phyloP scores from a whole-genome alignment of 768 basidiomycete genomes.

The Auricularia cornea region DNA sequence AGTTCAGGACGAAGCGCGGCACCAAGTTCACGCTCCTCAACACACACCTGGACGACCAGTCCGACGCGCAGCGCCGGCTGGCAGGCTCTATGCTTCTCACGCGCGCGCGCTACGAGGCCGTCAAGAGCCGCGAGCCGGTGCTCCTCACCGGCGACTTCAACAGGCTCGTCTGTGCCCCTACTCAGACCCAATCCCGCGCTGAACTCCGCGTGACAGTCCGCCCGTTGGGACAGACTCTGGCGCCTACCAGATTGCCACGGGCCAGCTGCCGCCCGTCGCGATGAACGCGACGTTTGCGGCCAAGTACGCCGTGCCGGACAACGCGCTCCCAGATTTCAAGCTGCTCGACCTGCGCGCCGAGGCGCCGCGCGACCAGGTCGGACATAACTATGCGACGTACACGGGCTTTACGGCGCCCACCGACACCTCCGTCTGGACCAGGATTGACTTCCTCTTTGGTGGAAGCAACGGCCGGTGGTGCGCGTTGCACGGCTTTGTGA shows the following conservation, averaged over 20 bases:
- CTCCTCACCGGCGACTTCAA: conserved; percentile 51
- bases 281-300: conserved; percentile 36
- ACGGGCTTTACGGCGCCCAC: conserved; percentile 41
- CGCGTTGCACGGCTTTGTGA: conserved; percentile 10
- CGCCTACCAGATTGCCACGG: conserved; percentile 45
- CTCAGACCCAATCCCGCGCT: too few relatives aligned
- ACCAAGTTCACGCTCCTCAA: conserved; percentile 26
- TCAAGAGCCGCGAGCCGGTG: conserved; percentile 31
- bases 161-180: conserved; percentile 20
- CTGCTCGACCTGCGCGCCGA: conserved; percentile 38
- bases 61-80: conserved; percentile 41
- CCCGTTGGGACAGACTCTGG: conserved; percentile 36
- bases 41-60: conserved; percentile 47
- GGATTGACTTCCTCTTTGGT: conserved; percentile 50
- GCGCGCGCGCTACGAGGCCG: conserved; percentile 43
- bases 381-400: conserved; percentile 37
- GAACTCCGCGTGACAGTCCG: conserved; percentile 8
- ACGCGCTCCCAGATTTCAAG: conserved; percentile 25
- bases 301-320: conserved; percentile 28
- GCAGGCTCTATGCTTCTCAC: conserved; percentile 47
- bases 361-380: conserved; percentile 34
- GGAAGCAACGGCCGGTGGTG: conserved; percentile 39
- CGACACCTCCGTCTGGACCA: conserved; percentile 27
- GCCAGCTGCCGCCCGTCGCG: conserved; percentile 28
- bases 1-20: neutral